Percentiles rank a stretch among this genome's conserved stretches.
These are phyloP conservation scores for Pleurozium schreberi DNA, from an alignment of 225 moss, liverwort and hornwort species.

Conservation along the genomic window DNA sequence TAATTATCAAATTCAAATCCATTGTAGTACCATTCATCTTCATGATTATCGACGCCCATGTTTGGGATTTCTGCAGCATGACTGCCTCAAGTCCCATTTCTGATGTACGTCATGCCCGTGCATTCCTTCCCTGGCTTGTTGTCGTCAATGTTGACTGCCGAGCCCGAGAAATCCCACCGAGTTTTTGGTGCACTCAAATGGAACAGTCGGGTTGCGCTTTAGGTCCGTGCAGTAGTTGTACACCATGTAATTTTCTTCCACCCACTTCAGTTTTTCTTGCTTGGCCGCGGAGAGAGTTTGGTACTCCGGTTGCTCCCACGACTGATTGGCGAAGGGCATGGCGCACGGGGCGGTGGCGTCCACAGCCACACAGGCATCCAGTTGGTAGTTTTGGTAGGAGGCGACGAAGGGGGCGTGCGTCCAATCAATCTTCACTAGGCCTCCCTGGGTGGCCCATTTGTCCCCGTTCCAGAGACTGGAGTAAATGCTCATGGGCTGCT, in stretches of 20 bases:
- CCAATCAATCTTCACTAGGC: conserved; percentile 73
- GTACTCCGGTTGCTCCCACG: conserved; percentile 27
- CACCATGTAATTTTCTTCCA: conserved; percentile 77
- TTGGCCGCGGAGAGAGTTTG: conserved; percentile 39
- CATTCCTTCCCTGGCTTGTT: not conserved
- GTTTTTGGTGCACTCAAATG: conserved; percentile 20
- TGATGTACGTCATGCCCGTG: not conserved
- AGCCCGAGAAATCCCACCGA: conserved; percentile 23
- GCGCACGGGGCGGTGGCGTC: conserved; percentile 12
- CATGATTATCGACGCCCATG: not conserved
- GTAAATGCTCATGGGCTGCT: conserved; percentile 72
- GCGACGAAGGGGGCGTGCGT: conserved; percentile 62
- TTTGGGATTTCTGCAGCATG: not conserved
- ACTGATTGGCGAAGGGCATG: not conserved
- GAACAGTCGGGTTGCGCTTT: conserved; percentile 10
- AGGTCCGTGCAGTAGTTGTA: conserved; percentile 72
- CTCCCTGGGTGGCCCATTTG: conserved; percentile 79
- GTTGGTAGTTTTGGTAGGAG: conserved; percentile 51
- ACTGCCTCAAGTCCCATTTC: not conserved
- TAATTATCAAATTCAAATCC: not conserved
- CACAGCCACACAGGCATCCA: conserved; percentile 43
- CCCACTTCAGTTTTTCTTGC: conserved; percentile 62
- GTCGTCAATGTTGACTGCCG: conserved; percentile 13
- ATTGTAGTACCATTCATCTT: not conserved
- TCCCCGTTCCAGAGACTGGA: conserved; percentile 88